Evolutionary conservation across 164 flowering plant genomes (phyloP), one percentile per base, ranked within the genome.

Genomic region (Sextonia rubra): DNA sequence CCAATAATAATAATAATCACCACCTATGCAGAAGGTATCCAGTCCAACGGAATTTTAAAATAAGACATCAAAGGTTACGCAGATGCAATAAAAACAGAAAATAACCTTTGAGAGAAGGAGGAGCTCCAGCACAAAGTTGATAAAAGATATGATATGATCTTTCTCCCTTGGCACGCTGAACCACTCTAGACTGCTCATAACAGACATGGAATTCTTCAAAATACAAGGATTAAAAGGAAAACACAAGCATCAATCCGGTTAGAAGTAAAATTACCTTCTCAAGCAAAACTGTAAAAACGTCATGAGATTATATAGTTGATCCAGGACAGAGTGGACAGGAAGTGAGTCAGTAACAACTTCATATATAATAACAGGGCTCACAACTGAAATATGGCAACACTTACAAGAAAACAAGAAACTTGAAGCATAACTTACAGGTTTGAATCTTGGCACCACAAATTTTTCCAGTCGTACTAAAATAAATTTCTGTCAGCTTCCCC

Each of bases 51-150:
- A 37, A 7, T 7, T 37, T 37, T 0, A 8, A 37, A 37, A 37
- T 37, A 37, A 37, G 44, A 37, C 44, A 37, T 37, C 8, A 37
- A 32, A 37, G 44, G 9, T 7, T 37, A 37, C 44, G 14, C 58
- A 52, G 7, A 52, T 52, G 58, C n/a, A 52, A 52, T 32, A 37
- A 37, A 37, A 37, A 37, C 11, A 37, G 44, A 18, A 17, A 15
- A 15, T 22, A 66, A 90, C 99, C 99, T 93, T 82, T 89, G 37
- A 96, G 90, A 70, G n/a, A 48, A 71, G 89, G 72, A 68, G 98
- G 78, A 76, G 93, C 98, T 63, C 98, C 99, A 76, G 98, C 91
- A 79, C 99, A 96, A 55, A 96, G 95, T 83, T 96, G 96, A 81
- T 96, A 96, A 74, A 96, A 91, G 63, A 96, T 81, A 77, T 96